Conservation (phyloP, 169 alveolate species). For the Plasmodium sp. region DNA sequence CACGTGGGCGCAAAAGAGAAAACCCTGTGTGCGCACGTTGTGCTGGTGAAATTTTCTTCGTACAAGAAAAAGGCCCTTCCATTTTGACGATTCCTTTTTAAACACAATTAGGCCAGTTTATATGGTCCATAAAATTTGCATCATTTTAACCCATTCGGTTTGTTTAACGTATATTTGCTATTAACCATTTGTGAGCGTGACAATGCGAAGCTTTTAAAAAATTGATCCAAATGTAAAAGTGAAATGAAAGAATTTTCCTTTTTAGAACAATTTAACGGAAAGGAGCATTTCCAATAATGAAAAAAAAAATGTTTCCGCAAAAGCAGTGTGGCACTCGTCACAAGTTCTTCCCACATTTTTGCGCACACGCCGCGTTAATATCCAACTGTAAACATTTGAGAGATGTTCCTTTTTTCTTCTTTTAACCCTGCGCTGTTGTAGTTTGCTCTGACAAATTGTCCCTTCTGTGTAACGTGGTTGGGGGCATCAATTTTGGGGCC, state of each 20-base stretch:
- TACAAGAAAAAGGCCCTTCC: not conserved
- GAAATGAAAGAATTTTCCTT: not conserved
- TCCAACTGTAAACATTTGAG: not conserved
- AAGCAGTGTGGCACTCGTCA: not conserved
- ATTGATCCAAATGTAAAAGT: not conserved
- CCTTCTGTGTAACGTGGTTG: not conserved
- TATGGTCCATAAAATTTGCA: not conserved
- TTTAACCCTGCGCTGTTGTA: not conserved
- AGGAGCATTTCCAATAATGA: not conserved
- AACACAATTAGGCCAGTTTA: not conserved
- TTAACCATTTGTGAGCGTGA: not conserved
- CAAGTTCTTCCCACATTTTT: not conserved
- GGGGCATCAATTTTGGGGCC: not conserved
- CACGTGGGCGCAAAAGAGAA: not conserved
- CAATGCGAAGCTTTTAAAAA: not conserved
- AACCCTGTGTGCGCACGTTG: not conserved
- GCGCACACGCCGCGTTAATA: not conserved
- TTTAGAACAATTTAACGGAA: not conserved
- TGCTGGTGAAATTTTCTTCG: not conserved
- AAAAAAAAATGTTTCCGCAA: not conserved
- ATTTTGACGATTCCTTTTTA: not conserved
- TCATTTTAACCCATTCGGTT: not conserved
- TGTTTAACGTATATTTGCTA: not conserved
- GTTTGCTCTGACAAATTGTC: not conserved
- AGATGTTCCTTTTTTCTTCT: no score